These are phyloP conservation scores for Ambrosia artemisiifolia DNA, from an alignment of 129 eudicot genomes.

Conservation along the genomic window DNA sequence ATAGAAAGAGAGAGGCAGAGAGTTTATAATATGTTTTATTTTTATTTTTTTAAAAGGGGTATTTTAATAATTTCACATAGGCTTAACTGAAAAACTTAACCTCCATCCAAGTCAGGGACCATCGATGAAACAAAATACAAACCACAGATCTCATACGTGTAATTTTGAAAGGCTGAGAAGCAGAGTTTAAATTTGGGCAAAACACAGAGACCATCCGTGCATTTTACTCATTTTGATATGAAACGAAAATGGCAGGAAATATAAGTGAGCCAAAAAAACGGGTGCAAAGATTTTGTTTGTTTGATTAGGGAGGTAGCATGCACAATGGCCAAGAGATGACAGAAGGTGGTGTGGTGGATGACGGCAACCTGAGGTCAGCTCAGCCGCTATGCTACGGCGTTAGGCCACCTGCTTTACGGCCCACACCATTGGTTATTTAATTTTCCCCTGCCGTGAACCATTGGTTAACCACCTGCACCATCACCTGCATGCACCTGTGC, in stretches of 20 bases:
- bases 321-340: not conserved
- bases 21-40: no score
- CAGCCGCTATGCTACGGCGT: constrained; percentile 28
- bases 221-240: no score
- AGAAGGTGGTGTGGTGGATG: constrained; percentile 5
- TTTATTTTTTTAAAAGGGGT: no score
- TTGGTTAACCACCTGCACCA: constrained; percentile 36
- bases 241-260: not conserved
- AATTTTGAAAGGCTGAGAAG: no score
- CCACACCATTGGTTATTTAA: constrained; percentile 23
- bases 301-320: not conserved
- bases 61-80: no score
- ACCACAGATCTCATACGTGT: no score
- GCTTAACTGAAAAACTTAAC: no score
- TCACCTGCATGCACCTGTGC: constrained; percentile 6
- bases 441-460: constrained; percentile 39
- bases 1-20: no score
- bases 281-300: not conserved
- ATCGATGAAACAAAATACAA: no score
- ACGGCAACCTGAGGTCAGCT: constrained; percentile 37
- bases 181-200: no score
- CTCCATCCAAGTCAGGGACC: no score
- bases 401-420: constrained; percentile 18
- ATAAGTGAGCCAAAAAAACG: not conserved
- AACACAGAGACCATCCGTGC: no score